Conservation (phyloP, 2,329 filamentous ascomycete genomes). For the Trichoderma brevicompactum region DNA sequence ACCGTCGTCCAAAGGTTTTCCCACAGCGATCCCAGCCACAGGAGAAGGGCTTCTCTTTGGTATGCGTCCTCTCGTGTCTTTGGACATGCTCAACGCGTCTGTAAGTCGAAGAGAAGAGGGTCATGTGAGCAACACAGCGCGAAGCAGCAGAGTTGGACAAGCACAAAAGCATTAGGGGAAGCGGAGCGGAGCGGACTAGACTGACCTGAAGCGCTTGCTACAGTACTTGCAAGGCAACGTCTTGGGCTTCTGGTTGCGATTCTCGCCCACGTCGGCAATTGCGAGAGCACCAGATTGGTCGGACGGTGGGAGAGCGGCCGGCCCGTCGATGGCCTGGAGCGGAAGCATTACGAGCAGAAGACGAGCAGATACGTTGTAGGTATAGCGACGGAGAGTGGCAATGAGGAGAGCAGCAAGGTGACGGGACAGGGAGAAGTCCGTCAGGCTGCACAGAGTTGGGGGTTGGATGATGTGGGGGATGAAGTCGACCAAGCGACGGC, state of each 20-base stretch:
- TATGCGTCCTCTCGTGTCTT: slow-evolving; percentile 66
- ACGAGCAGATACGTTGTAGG: slow-evolving; percentile 28
- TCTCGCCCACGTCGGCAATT: slow-evolving; percentile 54
- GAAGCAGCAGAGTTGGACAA: slow-evolving; percentile 21
- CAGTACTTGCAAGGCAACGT: slow-evolving; percentile 66
- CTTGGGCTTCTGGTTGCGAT: slow-evolving; percentile 63
- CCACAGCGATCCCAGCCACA: slow-evolving; percentile 64
- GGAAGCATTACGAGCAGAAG: slow-evolving; percentile 53
- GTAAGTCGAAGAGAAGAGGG: slow-evolving; percentile 29
- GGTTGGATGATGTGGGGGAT: slow-evolving; percentile 20
- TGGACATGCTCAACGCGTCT: slow-evolving; percentile 68
- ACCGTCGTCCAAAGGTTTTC: slow-evolving; percentile 67
- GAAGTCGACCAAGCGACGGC: slow-evolving; percentile 5
- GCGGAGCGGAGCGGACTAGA: slow-evolving; percentile 31
- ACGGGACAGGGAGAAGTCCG: not conserved
- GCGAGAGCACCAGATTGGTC: slow-evolving; percentile 34
- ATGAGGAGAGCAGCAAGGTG: not conserved
- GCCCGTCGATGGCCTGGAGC: slow-evolving; percentile 57
- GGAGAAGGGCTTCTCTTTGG: slow-evolving; percentile 67
- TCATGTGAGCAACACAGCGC: slow-evolving; percentile 32
- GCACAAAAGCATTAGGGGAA: not conserved
- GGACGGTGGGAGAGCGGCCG: slow-evolving; percentile 41
- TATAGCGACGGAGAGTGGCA: slow-evolving; percentile 16
- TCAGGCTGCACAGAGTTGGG: slow-evolving; percentile 19
- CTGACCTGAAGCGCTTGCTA: slow-evolving; percentile 65